A percentile compares a stretch with the other conserved stretches of the same genome.
Evolutionary conservation across 1,284 basidiomycete genomes (phyloP).

Genomic region (Cystobasidiaceae sp.): DNA sequence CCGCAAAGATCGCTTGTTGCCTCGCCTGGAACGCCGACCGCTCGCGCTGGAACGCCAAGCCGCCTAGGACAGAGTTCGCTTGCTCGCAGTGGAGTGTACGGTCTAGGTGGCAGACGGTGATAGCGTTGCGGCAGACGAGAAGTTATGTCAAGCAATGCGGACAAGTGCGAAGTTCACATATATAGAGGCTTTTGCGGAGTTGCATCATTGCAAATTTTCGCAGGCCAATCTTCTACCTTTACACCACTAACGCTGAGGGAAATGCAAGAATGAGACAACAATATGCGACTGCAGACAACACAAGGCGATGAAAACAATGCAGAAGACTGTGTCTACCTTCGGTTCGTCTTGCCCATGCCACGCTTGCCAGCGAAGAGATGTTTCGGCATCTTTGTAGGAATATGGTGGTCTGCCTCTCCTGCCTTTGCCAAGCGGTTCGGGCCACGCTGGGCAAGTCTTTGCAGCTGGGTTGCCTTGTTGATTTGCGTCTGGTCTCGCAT

Average conservation of each 20-base stretch:
- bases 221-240: too few species aligned
- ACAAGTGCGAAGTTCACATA: too few species aligned
- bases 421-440: constrained; percentile 83
- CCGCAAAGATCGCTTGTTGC: constrained; percentile 10
- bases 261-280: neutral
- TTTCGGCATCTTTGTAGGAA: constrained; percentile 49
- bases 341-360: constrained; percentile 14
- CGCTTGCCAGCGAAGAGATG: constrained; percentile 77
- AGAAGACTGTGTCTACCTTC: constrained; percentile 47
- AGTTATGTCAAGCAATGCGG: too few species aligned
- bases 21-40: constrained; percentile 7
- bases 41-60: neutral
- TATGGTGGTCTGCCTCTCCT: constrained; percentile 67
- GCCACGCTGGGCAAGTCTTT: constrained; percentile 74
- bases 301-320: neutral
- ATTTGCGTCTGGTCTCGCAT: constrained; percentile 72
- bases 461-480: constrained; percentile 68
- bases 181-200: too few species aligned
- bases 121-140: neutral
- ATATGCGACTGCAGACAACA: neutral
- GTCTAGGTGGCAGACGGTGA: neutral
- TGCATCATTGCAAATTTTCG: too few species aligned
- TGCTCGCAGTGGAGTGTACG: neutral
- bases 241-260: neutral
- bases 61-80: constrained; percentile 6